Percentiles rank a stretch among this genome's conserved stretches.
Conservation (phyloP, 192 early-diverging fungal genomes). For the Geranomyces michiganensis region DNA sequence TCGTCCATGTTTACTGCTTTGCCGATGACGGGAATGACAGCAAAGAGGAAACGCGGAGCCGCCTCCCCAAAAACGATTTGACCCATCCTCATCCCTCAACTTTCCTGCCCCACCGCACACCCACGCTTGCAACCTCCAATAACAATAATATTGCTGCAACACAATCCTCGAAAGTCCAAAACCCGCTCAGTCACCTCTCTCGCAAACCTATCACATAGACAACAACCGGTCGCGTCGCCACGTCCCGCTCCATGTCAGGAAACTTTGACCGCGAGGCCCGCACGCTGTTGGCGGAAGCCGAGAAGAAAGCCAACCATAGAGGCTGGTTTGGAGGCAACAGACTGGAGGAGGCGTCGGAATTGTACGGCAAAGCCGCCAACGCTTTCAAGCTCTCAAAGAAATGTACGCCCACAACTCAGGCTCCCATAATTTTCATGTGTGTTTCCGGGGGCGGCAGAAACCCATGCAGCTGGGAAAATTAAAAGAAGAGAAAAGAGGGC, state of each 20-base stretch:
- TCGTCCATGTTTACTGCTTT: not conserved
- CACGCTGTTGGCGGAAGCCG: slow-evolving; percentile 43
- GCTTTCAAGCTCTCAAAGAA: slow-evolving; percentile 89
- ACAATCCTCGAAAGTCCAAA: too few species aligned
- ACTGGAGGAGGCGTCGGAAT: slow-evolving; percentile 92
- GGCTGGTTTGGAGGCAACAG: slow-evolving; percentile 74
- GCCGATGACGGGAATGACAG: not conserved
- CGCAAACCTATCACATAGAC: too few species aligned
- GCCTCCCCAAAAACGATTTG: too few species aligned
- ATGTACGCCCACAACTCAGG: slow-evolving; percentile 70
- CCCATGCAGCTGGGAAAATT: too few species aligned
- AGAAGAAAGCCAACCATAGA: slow-evolving; percentile 50
- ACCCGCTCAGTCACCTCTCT: too few species aligned
- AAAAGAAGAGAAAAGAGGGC: too few species aligned
- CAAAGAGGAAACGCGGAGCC: too few species aligned
- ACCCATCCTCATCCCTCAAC: too few species aligned
- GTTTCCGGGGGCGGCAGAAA: not conserved
- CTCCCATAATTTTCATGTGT: not conserved
- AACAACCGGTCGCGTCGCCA: not conserved
- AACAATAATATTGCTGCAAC: too few species aligned
- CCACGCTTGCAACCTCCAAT: too few species aligned
- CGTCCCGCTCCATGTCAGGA: not conserved
- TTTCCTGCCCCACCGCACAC: too few species aligned
- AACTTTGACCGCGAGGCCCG: slow-evolving; percentile 33
- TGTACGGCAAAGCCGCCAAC: slow-evolving; percentile 90